phyloP scores from a whole-genome alignment of 2,329 filamentous ascomycete species.

The Botrytis elliptica region DNA sequence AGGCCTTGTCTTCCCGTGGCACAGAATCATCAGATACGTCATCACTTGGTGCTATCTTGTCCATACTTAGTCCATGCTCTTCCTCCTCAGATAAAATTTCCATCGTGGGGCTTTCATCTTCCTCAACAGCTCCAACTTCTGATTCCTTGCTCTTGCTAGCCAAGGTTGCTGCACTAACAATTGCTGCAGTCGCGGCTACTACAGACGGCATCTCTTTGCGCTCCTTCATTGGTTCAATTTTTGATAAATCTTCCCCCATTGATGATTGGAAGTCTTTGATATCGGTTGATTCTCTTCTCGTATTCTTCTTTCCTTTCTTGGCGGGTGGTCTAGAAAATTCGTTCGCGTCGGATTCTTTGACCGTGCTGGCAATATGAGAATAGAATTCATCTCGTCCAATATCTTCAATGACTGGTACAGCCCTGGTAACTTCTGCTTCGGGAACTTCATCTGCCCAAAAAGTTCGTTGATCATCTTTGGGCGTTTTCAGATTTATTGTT shows the following conservation, averaged over 20 bases:
- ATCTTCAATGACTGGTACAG: conserved; percentile 34
- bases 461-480: conserved; percentile 26
- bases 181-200: conserved; percentile 27
- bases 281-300: conserved; percentile 35
- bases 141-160: conserved; percentile 19
- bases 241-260: conserved; percentile 18
- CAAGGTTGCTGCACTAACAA: conserved; percentile 29
- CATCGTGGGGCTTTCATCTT: conserved; percentile 41
- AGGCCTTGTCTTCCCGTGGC: conserved; percentile 47
- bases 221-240: conserved; percentile 29
- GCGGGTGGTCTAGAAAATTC: conserved; percentile 34
- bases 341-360: conserved; percentile 29
- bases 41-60: conserved; percentile 43
- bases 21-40: conserved; percentile 48
- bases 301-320: conserved; percentile 44
- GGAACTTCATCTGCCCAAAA: conserved; percentile 38
- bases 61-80: conserved; percentile 42
- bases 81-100: conserved; percentile 43
- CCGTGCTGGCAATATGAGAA: conserved; percentile 36
- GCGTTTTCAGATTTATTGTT: conserved; percentile 25
- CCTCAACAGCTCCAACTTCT: conserved; percentile 32
- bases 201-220: conserved; percentile 28
- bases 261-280: conserved; percentile 21
- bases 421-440: conserved; percentile 34
- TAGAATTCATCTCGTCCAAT: conserved; percentile 37